A percentile compares a stretch with the other conserved stretches of the same genome.
phyloP scores from a whole-genome alignment of 2,329 filamentous ascomycete genomes.

The Pezicula rhizophila region DNA sequence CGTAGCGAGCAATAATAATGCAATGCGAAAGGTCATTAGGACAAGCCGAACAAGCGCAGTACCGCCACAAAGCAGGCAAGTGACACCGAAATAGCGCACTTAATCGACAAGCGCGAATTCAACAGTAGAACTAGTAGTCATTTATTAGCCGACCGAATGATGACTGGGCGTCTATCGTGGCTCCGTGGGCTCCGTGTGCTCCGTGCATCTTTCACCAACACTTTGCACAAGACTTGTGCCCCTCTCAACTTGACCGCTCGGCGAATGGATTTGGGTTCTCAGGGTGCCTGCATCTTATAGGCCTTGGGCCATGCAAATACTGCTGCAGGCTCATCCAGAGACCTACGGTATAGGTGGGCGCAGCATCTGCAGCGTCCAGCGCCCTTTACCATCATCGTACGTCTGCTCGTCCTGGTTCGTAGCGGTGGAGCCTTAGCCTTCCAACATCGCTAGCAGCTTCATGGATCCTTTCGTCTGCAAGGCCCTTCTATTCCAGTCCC shows the following conservation, averaged over 20 bases:
- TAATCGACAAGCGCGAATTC: conserved; percentile 20
- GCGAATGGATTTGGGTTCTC: conserved; percentile 15
- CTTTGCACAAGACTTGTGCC: conserved; percentile 13
- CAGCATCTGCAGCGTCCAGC: conserved; percentile 9
- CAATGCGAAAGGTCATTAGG: too few relatives aligned
- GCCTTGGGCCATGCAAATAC: conserved; percentile 13
- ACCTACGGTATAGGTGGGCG: conserved; percentile 13
- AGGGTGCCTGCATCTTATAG: conserved; percentile 16
- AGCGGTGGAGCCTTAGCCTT: background rate
- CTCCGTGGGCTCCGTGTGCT: background rate
- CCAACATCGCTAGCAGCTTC: background rate
- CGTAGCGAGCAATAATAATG: background rate
- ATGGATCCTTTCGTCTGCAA: conserved; percentile 1
- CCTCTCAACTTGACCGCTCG: conserved; percentile 13
- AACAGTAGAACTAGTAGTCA: background rate
- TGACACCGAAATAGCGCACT: conserved; percentile 15
- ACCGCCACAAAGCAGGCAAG: conserved; percentile 5
- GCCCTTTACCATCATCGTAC: background rate
- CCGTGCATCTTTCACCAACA: background rate
- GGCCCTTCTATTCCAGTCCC: conserved; percentile 9
- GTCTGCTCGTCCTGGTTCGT: background rate
- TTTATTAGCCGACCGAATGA: conserved; percentile 22
- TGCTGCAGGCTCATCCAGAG: conserved; percentile 11
- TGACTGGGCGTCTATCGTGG: conserved; percentile 16
- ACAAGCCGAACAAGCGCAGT: background rate